Base-by-base conservation (phyloP, 2,329 filamentous ascomycete genomes). In the Phaeosphaeria sp. region DNA sequence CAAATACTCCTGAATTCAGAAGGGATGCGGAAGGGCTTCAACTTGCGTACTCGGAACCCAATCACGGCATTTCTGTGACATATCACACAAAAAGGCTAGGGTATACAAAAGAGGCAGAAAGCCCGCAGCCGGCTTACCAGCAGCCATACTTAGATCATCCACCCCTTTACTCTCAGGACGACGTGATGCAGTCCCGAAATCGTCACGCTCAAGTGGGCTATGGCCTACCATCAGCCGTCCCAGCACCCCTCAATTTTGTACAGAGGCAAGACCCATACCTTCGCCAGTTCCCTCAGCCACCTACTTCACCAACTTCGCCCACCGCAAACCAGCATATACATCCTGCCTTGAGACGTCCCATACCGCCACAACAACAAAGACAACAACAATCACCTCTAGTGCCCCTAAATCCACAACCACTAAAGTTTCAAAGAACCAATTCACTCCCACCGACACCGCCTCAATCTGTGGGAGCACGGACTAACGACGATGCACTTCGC, bases 391-490 rank as follows among this genome's bases (percentile, higher is more conserved):
- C 30, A 3, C 30, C 30, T 30, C 39, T 47, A 10, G 21, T 39
- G 39, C 18, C n/a, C 23, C 7, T 53, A 17, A n/a, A 44, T n/a
- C 60, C 60, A 27, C 55, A 55, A 23, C 60, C 64, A 30, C 23
- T 67, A 25, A 56, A 47, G 3, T 62, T 64, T 23, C 52, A 48
- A 18, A 53, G 51, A 33, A 21, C 57, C 17, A 42, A 58, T 21
- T 59, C 55, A 11, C 42, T 58, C 15, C 62, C 60, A 7, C 43
- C 60, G 21, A 67, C 59, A 3, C 64, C 63, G 17, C 59, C 64
- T 11, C 61, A 61, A 50, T 67, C 64, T 1, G 49, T 52, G 13
- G 53, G 54, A 48, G 56, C 54, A 15, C 62, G 52, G 27, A 43
- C 53, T 20, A 55, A 52, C 21, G 64, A 65, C 39, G 55, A 59